Conservation (phyloP, 2,329 filamentous ascomycete genomes). For the Apiospora marii region DNA sequence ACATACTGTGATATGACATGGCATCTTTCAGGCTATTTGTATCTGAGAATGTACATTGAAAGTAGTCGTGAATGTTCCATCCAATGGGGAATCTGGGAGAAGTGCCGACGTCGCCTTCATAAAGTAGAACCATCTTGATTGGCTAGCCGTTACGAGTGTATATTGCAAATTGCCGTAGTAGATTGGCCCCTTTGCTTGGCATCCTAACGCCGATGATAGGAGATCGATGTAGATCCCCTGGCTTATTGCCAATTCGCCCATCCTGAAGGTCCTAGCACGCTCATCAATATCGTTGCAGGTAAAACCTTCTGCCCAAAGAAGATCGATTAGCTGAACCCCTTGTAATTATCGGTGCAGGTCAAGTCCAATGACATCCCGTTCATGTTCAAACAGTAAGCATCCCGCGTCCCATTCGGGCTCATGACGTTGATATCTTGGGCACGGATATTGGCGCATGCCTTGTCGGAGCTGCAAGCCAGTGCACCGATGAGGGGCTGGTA, state of each 20-base stretch:
- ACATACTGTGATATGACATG: neutral
- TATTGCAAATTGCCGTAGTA: neutral
- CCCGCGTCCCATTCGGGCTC: neutral
- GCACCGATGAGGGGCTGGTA: conserved; percentile 53
- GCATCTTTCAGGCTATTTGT: neutral
- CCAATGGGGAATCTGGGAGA: neutral
- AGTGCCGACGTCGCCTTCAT: neutral
- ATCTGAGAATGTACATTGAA: neutral
- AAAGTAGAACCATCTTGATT: neutral
- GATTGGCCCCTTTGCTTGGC: neutral
- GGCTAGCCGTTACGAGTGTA: neutral
- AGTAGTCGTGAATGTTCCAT: neutral
- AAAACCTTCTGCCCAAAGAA: neutral
- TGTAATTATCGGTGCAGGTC: conserved; percentile 3
- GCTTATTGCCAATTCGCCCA: neutral
- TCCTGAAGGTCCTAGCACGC: too few species aligned
- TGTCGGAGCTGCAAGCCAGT: conserved; percentile 47
- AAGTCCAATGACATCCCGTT: neutral
- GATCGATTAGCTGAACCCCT: neutral
- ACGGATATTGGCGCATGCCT: neutral
- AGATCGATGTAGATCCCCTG: neutral
- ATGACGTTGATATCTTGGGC: neutral
- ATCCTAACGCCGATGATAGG: neutral
- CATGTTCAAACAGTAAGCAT: conserved; percentile 5
- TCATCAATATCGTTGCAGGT: neutral